Percentiles rank a stretch among this genome's conserved stretches.
Evolutionary conservation across 208 protist genomes (phyloP).

Genomic region (Tritrichomonas musculus): DNA sequence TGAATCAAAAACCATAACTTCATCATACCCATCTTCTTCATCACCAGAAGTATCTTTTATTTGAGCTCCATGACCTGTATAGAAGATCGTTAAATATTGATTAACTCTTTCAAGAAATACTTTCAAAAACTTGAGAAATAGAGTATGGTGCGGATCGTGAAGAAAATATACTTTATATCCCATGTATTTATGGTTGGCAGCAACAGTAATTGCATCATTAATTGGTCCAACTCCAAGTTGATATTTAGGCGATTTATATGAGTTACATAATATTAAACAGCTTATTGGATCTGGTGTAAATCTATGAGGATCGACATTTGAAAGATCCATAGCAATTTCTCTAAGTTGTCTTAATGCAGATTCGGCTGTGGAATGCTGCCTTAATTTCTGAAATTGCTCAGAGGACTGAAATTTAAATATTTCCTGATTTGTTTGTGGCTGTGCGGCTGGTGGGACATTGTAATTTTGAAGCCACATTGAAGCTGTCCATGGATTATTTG

Average conservation of each 20-base stretch:
- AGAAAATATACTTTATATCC: background rate
- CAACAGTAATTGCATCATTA: background rate
- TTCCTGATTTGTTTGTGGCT: too few relatives aligned
- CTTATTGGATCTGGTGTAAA: too few relatives aligned
- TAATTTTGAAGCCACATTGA: too few relatives aligned
- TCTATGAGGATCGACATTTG: too few relatives aligned
- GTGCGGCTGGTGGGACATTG: too few relatives aligned
- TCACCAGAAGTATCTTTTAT: background rate
- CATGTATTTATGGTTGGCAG: background rate
- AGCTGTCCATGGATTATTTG: too few relatives aligned
- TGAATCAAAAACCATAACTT: background rate
- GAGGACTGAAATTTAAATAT: too few relatives aligned
- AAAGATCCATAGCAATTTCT: too few relatives aligned
- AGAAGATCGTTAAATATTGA: background rate
- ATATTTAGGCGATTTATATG: background rate
- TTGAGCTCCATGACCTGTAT: background rate
- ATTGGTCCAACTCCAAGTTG: slow-evolving; percentile 13
- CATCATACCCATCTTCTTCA: background rate
- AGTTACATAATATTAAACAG: too few relatives aligned
- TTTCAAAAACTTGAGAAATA: background rate
- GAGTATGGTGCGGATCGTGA: background rate
- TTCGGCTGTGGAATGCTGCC: too few relatives aligned
- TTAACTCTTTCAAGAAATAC: background rate
- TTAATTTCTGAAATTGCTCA: too few relatives aligned
- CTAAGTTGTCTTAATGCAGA: too few relatives aligned